These are phyloP conservation scores for Glonium stellatum DNA, from an alignment of 495 filamentous ascomycete genomes.

Conservation along the genomic window DNA sequence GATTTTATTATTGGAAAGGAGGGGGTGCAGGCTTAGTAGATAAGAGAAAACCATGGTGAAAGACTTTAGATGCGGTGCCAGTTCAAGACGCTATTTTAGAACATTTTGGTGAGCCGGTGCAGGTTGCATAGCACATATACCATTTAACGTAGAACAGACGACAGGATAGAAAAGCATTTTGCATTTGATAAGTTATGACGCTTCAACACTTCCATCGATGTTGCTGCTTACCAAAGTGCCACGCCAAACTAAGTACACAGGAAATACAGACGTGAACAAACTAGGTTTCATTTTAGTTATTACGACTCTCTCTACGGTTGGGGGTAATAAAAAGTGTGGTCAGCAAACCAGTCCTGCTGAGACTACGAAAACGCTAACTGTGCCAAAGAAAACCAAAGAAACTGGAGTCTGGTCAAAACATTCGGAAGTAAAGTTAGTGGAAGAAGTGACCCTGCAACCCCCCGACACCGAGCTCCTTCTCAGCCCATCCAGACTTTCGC, in stretches of 20 bases:
- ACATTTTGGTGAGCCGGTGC: too few species aligned
- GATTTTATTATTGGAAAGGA: slow-evolving; percentile 39
- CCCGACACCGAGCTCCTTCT: background rate
- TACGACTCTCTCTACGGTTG: background rate
- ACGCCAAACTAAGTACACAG: too few species aligned
- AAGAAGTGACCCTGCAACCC: background rate
- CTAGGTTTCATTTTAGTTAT: background rate
- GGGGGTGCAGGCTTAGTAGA: background rate
- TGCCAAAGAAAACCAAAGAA: background rate
- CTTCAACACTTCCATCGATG: too few species aligned
- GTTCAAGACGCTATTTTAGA: too few species aligned
- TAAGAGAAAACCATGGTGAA: background rate
- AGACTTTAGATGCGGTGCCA: too few species aligned
- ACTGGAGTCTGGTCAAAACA: too few species aligned
- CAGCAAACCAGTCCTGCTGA: slow-evolving; percentile 1
- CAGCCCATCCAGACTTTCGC: background rate
- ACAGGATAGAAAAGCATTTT: too few species aligned
- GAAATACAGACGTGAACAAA: too few species aligned
- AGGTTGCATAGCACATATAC: too few species aligned
- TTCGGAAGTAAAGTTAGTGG: background rate
- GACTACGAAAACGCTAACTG: background rate
- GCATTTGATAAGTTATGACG: too few species aligned
- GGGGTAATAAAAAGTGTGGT: background rate
- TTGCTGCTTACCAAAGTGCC: too few species aligned
- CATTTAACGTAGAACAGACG: too few species aligned